phyloP scores from a whole-genome alignment of 2,329 filamentous ascomycete species.

The Xylogone sp. region DNA sequence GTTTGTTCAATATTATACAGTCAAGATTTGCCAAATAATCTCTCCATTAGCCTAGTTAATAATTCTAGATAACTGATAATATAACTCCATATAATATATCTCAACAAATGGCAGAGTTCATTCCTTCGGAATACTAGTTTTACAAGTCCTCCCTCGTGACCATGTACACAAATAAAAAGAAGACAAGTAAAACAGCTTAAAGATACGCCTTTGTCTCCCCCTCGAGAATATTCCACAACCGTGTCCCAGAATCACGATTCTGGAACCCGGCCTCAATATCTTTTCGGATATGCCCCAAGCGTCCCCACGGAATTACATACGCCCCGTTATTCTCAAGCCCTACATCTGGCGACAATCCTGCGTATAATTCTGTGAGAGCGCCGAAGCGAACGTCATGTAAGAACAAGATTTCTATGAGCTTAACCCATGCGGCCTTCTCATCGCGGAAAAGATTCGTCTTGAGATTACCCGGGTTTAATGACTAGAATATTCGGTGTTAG shows the following conservation, averaged over 20 bases:
- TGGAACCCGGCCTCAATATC: constrained; percentile 1
- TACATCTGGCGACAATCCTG: constrained; percentile 7
- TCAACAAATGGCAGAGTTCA: too few species aligned
- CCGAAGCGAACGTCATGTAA: constrained; percentile 5
- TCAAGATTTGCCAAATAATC: too few species aligned
- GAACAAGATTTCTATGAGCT: not conserved
- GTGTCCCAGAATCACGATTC: not conserved
- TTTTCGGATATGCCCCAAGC: constrained; percentile 7
- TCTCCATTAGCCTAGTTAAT: too few species aligned
- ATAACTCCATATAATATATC: too few species aligned
- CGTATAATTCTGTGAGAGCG: constrained; percentile 6
- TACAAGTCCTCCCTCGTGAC: too few species aligned
- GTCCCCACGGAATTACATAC: constrained; percentile 13
- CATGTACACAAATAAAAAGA: too few species aligned
- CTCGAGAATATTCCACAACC: not conserved
- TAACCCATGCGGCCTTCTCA: not conserved
- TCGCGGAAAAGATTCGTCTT: not conserved
- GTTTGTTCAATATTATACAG: too few species aligned
- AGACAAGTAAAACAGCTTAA: not conserved
- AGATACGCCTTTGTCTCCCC: not conserved
- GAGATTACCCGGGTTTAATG: constrained; percentile 2
- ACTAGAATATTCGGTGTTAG: not conserved
- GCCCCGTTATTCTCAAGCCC: constrained; percentile 2
- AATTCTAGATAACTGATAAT: too few species aligned
- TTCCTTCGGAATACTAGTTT: not conserved